phyloP scores from a whole-genome alignment of 768 basidiomycete genomes.

The Cyathus striatus region DNA sequence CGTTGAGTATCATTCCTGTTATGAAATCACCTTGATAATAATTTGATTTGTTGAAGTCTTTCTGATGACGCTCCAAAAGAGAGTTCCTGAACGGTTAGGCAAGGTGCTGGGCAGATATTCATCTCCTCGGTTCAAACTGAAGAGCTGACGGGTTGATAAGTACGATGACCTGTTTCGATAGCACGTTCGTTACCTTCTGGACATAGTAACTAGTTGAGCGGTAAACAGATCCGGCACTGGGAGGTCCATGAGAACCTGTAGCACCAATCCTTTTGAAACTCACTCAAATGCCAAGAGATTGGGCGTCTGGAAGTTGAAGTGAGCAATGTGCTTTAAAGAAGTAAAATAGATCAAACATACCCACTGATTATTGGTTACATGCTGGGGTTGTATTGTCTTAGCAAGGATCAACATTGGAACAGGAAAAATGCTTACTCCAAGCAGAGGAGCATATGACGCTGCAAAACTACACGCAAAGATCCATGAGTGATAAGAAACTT shows the following conservation, averaged over 20 bases:
- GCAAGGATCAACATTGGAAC: not conserved
- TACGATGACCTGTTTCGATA: not conserved
- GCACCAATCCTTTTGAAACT: conserved; percentile 12
- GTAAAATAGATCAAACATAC: conserved; percentile 17
- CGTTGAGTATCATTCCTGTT: not conserved
- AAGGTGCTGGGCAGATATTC: conserved; percentile 62
- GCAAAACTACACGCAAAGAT: conserved; percentile 43
- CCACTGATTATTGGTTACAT: conserved; percentile 54
- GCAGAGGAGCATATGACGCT: conserved; percentile 57
- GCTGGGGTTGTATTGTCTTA: conserved; percentile 21
- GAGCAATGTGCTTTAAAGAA: not conserved
- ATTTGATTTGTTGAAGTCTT: conserved; percentile 32
- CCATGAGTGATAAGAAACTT: conserved; percentile 10
- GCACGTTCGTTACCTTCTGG: conserved; percentile 40
- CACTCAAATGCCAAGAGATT: conserved; percentile 61
- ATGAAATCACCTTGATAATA: conserved; percentile 49
- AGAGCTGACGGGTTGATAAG: conserved; percentile 35
- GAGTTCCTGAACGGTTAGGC: conserved; percentile 37
- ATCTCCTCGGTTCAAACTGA: conserved; percentile 59
- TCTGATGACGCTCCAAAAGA: conserved; percentile 59
- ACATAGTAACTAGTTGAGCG: conserved; percentile 61
- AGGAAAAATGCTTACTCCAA: conserved; percentile 29
- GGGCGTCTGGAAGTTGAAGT: conserved; percentile 35
- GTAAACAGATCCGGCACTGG: conserved; percentile 47
- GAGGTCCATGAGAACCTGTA: not conserved